Percentiles rank a stretch among this genome's conserved stretches.
These are phyloP conservation scores for Hyphodiscus sp. DNA, from an alignment of 2,329 filamentous ascomycete species.

Conservation along the genomic window DNA sequence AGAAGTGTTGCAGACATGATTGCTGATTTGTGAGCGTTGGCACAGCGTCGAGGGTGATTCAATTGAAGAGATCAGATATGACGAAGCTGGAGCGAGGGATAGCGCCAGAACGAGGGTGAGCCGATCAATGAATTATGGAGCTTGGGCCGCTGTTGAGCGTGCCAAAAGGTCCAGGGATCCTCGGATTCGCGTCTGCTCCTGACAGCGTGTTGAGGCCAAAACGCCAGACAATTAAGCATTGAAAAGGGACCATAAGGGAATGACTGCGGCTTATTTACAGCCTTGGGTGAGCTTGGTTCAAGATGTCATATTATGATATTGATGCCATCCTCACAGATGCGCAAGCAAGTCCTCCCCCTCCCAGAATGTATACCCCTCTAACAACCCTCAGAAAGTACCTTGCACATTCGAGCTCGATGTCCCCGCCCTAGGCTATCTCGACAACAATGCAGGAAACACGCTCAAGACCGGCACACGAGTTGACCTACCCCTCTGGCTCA, in stretches of 20 bases:
- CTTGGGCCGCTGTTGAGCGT: too few species aligned
- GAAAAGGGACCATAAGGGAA: too few species aligned
- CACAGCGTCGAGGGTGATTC: constrained; percentile 8
- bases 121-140: background rate
- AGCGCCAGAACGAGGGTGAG: background rate
- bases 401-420: constrained; percentile 92
- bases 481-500: constrained; percentile 86
- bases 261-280: background rate
- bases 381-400: constrained; percentile 68
- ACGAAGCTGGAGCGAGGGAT: background rate
- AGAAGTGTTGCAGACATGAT: constrained; percentile 72
- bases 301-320: constrained; percentile 77
- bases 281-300: constrained; percentile 10
- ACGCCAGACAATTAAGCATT: background rate
- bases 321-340: constrained; percentile 80
- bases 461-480: constrained; percentile 78
- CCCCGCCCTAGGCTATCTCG: constrained; percentile 79
- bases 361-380: background rate
- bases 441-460: constrained; percentile 65
- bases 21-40: constrained; percentile 9
- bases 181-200: background rate
- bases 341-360: constrained; percentile 45
- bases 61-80: constrained; percentile 1
- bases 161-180: constrained; percentile 1
- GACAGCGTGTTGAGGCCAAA: background rate